Evolutionary conservation across 768 basidiomycete species (phyloP), one percentile per base, ranked within the genome.

Genomic region (Favolaschia claudopus): DNA sequence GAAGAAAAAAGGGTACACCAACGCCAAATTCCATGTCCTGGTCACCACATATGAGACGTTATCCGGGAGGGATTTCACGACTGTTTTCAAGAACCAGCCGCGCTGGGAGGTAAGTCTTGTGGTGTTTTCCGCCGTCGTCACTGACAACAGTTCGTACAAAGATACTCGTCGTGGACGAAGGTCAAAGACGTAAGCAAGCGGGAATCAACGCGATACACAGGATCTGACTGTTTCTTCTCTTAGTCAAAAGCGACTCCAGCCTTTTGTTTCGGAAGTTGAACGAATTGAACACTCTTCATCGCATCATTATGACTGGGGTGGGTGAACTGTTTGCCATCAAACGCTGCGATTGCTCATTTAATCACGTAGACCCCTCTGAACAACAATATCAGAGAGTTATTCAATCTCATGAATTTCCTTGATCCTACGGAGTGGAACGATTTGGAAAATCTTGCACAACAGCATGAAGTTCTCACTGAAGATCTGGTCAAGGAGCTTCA

Each of bases 401-500:
- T 99, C 80, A 99, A 96, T 72, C 81, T 99, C 38, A 95, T 99
- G 88, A 93, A 95, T 71, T 99, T 99, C 78, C 83, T 99, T 17
- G 93, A 95, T 70, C 86, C 91, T 6, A 64, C 74, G 13, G 79
- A 90, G 60, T 93, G 93, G 93, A 70, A 75, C 6, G 86, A 99
- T 69, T 77, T 98, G 20, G 86, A 89, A 67, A 80, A 72, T 7
- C 79, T 98, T 12, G 88, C 90, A 57, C 85, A 83, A 65, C 82
- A 92, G 58, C 89, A 94, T 63, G 87, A 86, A 61, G 87, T 86
- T 13, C 83, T 99, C 22, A 88, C 83, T 6, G 92, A 95, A 67
- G 91, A 92, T 5, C 82, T 90, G 19, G 81, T 98, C 39, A 88
- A 88, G 58, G 83, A 92, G 55, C 77, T 99, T 27, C 96, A 97